phyloP scores from a whole-genome alignment of 2,329 filamentous ascomycete genomes.

The Ascochyta viciae-villosae region DNA sequence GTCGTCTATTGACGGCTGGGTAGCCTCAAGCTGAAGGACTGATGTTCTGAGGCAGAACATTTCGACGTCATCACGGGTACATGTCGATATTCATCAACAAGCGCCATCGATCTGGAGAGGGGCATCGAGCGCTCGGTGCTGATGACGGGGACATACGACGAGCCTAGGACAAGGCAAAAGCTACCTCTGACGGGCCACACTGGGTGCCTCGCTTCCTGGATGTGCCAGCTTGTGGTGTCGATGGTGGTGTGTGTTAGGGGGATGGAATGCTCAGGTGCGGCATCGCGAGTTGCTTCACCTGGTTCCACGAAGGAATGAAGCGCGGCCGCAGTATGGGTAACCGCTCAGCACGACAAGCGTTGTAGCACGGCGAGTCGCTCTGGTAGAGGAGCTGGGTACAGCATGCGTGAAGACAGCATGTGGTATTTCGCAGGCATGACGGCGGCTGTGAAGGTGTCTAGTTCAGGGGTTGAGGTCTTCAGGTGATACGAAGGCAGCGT shows the following conservation, averaged over 20 bases:
- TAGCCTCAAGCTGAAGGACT: not conserved
- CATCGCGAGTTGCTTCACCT: constrained; percentile 2
- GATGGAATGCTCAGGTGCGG: not conserved
- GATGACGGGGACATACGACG: constrained; percentile 5
- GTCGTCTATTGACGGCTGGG: not conserved
- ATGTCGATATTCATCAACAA: not conserved
- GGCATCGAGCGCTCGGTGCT: constrained; percentile 2
- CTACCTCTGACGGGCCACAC: not conserved
- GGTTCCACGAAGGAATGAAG: constrained; percentile 6
- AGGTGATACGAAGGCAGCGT: constrained; percentile 5
- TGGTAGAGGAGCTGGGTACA: constrained; percentile 3
- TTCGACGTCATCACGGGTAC: constrained; percentile 1
- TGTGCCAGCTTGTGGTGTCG: not conserved
- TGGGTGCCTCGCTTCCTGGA: not conserved
- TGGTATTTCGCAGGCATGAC: constrained; percentile 7
- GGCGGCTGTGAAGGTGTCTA: constrained; percentile 7
- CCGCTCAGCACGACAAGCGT: constrained; percentile 5
- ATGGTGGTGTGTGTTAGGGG: constrained; percentile 1
- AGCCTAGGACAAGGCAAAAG: not conserved
- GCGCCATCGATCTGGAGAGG: constrained; percentile 3
- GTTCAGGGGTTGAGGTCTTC: not conserved
- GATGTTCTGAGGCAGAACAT: not conserved
- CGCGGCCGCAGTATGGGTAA: not conserved
- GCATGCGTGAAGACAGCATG: constrained; percentile 11
- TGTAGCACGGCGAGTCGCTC: constrained; percentile 10